Evolutionary conservation across 768 basidiomycete species (phyloP).

Genomic region (Phlegmacium glaucopus): DNA sequence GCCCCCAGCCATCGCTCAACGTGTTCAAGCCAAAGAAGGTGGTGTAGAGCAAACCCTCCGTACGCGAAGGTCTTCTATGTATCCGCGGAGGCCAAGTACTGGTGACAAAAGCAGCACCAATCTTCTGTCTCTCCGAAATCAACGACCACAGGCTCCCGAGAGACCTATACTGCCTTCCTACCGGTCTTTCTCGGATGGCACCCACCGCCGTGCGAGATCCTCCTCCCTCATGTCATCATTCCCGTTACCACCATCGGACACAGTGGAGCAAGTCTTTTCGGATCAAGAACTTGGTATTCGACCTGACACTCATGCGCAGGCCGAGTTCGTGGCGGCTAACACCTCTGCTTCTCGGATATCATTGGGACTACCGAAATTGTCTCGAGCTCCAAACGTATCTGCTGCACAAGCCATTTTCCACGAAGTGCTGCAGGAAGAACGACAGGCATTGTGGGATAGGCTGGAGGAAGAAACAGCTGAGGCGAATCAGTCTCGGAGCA

Average conservation of each 20-base stretch:
- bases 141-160: constrained; percentile 7
- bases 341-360: constrained; percentile 36
- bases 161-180: constrained; percentile 17
- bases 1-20: constrained; percentile 53
- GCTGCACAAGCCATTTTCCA: constrained; percentile 61
- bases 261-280: constrained; percentile 20
- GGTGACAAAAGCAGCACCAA: constrained; percentile 24
- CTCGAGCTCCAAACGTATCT: constrained; percentile 43
- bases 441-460: constrained; percentile 49
- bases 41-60: constrained; percentile 42
- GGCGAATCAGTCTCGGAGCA: constrained; percentile 38
- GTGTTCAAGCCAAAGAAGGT: constrained; percentile 41
- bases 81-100: constrained; percentile 36
- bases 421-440: constrained; percentile 71
- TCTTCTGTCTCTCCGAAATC: constrained; percentile 10
- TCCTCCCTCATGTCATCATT: constrained; percentile 35
- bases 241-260: constrained; percentile 20
- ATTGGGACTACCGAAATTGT: constrained; percentile 17
- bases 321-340: constrained; percentile 36
- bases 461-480: constrained; percentile 47
- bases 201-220: constrained; percentile 27
- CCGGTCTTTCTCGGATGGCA: constrained; percentile 31
- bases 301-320: constrained; percentile 44
- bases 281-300: constrained; percentile 34
- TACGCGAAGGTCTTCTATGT: constrained; percentile 37